Percentiles rank a stretch among this genome's conserved stretches.
Evolutionary conservation across 176 grass and related monocot genomes (phyloP).

Genomic region (Aegilops sharonensis): DNA sequence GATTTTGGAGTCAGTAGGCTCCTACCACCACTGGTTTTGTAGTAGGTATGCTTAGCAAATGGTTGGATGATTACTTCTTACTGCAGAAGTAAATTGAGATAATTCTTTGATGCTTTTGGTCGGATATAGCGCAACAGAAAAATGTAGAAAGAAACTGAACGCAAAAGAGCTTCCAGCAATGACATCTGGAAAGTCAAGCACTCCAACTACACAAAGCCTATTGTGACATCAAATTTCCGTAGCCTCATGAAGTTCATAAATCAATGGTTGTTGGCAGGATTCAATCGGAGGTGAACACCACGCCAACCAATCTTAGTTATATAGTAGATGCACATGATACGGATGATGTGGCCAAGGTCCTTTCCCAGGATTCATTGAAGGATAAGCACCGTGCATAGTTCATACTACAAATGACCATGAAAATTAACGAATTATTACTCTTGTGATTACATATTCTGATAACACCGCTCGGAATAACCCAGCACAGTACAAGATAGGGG

Average conservation of each 20-base stretch:
- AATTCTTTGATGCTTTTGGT: neutral
- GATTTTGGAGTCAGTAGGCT: conserved; percentile 4
- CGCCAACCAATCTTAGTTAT: conserved; percentile 23
- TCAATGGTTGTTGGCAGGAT: conserved; percentile 11
- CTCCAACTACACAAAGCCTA: neutral
- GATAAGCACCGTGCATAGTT: neutral
- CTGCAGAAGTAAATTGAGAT: neutral
- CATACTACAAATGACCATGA: neutral
- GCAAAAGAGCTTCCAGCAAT: neutral
- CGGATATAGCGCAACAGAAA: neutral
- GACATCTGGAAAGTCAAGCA: conserved; percentile 13
- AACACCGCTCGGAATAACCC: neutral
- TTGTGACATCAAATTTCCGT: neutral
- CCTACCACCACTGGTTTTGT: conserved; percentile 21
- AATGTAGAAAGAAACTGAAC: neutral
- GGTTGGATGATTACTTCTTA: neutral
- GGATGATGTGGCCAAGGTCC: neutral
- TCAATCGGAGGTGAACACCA: conserved; percentile 7
- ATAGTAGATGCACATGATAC: neutral
- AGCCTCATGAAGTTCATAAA: neutral
- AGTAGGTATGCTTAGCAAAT: conserved; percentile 8
- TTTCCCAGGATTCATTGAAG: conserved; percentile 16
- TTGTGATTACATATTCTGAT: neutral
- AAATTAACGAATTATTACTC: neutral
- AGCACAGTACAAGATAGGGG: neutral